These are phyloP conservation scores for Caryopteris hybrid DNA, from an alignment of 305 asterid species.

Conservation along the genomic window DNA sequence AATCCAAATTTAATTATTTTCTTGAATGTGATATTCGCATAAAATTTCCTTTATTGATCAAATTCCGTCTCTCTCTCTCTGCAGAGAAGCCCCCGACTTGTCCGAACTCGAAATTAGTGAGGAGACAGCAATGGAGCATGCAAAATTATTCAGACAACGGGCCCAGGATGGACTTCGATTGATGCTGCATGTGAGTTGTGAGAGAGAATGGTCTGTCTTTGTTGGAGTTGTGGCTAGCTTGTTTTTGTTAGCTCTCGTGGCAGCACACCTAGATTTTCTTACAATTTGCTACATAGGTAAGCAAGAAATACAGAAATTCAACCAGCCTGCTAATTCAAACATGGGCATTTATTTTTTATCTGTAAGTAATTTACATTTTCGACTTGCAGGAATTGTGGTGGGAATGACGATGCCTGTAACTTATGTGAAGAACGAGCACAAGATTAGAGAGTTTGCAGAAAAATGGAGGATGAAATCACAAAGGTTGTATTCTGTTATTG, in stretches of 20 bases:
- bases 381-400: slow-evolving; percentile 42
- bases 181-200: slow-evolving; percentile 39
- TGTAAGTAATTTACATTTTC: no score
- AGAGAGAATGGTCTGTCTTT: slow-evolving; percentile 48
- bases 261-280: slow-evolving; percentile 32
- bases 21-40: not conserved
- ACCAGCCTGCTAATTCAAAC: no score
- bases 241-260: slow-evolving; percentile 32
- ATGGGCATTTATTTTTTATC: no score
- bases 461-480: slow-evolving; percentile 21
- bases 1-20: not conserved
- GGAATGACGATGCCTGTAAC: slow-evolving; percentile 38
- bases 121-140: slow-evolving; percentile 30
- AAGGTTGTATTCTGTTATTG: slow-evolving; percentile 13
- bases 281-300: slow-evolving; percentile 54
- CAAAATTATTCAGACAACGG: slow-evolving; percentile 15
- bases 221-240: slow-evolving; percentile 29
- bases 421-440: slow-evolving; percentile 44
- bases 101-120: slow-evolving; percentile 43
- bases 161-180: slow-evolving; percentile 32
- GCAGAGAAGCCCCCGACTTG: slow-evolving; percentile 49
- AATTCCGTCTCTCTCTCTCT: not conserved
- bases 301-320: no score
- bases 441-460: slow-evolving; percentile 28
- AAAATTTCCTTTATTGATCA: not conserved